These are phyloP conservation scores for Kandelia obovata DNA, from an alignment of 345 rosid genomes.

Conservation along the genomic window DNA sequence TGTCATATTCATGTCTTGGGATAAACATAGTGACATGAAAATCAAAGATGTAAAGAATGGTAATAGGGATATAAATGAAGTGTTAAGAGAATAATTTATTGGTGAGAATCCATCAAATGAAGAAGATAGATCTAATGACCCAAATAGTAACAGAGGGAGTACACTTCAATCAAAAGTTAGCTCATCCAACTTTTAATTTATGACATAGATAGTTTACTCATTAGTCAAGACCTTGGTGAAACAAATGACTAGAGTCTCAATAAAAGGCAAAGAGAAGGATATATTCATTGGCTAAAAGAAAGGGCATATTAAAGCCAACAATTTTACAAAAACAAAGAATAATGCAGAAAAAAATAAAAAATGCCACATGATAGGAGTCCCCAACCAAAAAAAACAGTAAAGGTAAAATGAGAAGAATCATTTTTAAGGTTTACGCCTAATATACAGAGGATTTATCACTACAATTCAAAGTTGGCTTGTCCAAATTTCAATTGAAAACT, in stretches of 20 bases:
- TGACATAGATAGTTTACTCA: neutral
- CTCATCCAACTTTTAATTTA: neutral
- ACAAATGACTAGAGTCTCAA: too few species aligned
- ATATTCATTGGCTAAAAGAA: too few species aligned
- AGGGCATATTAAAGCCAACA: neutral
- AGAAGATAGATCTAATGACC: slow-evolving; percentile 15
- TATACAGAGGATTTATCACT: neutral
- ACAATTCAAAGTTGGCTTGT: neutral
- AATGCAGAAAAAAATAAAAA: neutral
- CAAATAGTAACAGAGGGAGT: slow-evolving; percentile 29
- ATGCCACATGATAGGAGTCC: neutral
- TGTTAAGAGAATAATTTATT: slow-evolving; percentile 33
- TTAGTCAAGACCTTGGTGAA: too few species aligned
- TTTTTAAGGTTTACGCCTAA: neutral
- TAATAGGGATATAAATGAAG: slow-evolving; percentile 8
- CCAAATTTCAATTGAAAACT: neutral
- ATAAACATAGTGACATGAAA: slow-evolving; percentile 16
- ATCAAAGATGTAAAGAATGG: slow-evolving; percentile 29
- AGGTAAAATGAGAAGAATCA: too few species aligned
- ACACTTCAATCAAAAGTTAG: neutral
- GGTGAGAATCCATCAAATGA: slow-evolving; percentile 23
- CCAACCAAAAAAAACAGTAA: neutral
- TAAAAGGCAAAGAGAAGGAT: neutral
- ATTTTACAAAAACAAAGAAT: neutral
- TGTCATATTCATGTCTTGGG: neutral